Base-by-base conservation (phyloP, 345 rosid species). In the Camelina neglecta region DNA sequence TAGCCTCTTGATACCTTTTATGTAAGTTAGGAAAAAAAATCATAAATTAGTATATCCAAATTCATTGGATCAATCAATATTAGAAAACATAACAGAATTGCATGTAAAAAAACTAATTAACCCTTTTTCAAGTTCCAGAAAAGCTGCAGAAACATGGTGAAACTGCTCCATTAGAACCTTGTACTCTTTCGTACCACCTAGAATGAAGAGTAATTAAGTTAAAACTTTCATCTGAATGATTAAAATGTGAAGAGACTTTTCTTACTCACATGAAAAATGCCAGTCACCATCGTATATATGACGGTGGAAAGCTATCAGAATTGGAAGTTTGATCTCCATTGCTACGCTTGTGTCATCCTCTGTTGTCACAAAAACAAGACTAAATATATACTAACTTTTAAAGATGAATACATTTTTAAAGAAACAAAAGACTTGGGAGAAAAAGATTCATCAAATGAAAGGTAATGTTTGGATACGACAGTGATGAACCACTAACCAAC, bases 291-390 rank as follows among this genome's bases (percentile, higher is more conserved):
- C 81, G 75, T 82, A 92, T 70, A 95, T 83, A 81, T 90, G 96
- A 42, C 69, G 84, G 71, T 92, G 90, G 72, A 95, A 95, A 64
- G 75, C 90, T 67, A 64, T 71, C 51, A 95, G 86, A 38, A 95
- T 87, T 35, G 99, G 97, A 64, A 92, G 88, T 83, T 95, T 95
- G 84, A 88, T 83, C 67, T 90, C 96, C 21, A 82, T 58, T 50
- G 87, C 76, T 69, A 92, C 78, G 87, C 93, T 89, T 67, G 96
- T 92, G 72, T 95, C 99, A 83, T 95, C 99, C 96, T 95, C 99
- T 92, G 90, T 67, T 72, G 75, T 56, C 35, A 71, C 47, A 83
- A 61, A 74, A 18, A 13, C 7, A 38, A 47, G 23, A 55, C 16
- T 13, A 74, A 23, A 65, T n/a, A 65, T 24, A 51, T 24, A 50